Percentiles rank a stretch among this genome's conserved stretches.
phyloP scores from a whole-genome alignment of 805 yeast genomes.

The Kockiozyma suomiensis region DNA sequence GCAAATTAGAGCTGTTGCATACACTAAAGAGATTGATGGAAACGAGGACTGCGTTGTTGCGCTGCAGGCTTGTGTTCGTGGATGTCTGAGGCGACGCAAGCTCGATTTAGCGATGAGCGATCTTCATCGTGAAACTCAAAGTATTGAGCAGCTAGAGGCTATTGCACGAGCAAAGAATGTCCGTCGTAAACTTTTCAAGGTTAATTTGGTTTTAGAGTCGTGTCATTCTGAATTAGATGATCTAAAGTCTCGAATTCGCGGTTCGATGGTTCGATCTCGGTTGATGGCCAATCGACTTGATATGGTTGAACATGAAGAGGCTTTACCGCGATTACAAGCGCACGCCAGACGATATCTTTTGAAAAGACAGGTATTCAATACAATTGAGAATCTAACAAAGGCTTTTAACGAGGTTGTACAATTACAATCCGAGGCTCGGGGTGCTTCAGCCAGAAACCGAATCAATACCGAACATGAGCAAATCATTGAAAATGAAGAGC shows the following conservation, averaged over 20 bases:
- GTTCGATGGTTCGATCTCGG: constrained; percentile 20
- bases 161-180: constrained; percentile 38
- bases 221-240: constrained; percentile 13
- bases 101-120: constrained; percentile 15
- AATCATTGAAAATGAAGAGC: constrained; percentile 29
- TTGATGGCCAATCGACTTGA: constrained; percentile 5
- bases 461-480: constrained; percentile 27
- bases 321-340: constrained; percentile 27
- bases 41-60: constrained; percentile 36
- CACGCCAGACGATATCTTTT: constrained; percentile 18
- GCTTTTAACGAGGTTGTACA: constrained; percentile 40
- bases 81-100: constrained; percentile 39
- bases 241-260: constrained; percentile 26
- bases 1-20: constrained; percentile 37
- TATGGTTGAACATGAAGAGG: constrained; percentile 2
- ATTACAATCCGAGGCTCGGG: constrained; percentile 63
- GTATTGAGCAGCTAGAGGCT: constrained; percentile 48
- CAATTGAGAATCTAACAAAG: constrained; percentile 8
- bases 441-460: constrained; percentile 39
- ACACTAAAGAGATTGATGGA: constrained; percentile 44
- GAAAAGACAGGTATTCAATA: constrained; percentile 4
- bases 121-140: neutral
- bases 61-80: constrained; percentile 44
- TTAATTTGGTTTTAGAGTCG: constrained; percentile 5
- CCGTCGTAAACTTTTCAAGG: constrained; percentile 1